Percentiles rank a stretch among this genome's conserved stretches.
Conservation (phyloP, 192 early-diverging fungal species). For the Gigaspora rosea region DNA sequence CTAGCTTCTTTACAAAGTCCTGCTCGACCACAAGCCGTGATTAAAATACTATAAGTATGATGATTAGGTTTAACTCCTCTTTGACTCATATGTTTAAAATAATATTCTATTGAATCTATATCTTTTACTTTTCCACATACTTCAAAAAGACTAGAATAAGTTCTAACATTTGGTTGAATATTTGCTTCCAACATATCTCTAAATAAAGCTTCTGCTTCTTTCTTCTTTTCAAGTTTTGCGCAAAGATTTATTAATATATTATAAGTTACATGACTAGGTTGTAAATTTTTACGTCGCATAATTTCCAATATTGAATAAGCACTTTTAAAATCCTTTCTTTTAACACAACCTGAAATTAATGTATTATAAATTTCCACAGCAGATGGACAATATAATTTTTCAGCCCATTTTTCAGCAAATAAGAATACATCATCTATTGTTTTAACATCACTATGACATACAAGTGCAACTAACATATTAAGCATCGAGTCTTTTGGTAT, state of each 20-base stretch:
- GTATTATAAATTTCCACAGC: slow-evolving; percentile 7
- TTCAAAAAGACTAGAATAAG: background rate
- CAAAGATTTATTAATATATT: slow-evolving; percentile 17
- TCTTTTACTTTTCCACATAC: background rate
- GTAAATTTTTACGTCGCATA: slow-evolving; percentile 8
- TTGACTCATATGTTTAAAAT: background rate
- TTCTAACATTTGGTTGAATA: background rate
- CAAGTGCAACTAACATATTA: no score
- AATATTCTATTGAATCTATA: background rate
- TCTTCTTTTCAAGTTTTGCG: background rate
- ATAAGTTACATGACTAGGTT: slow-evolving; percentile 15
- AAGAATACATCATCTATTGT: no score
- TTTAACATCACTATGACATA: no score
- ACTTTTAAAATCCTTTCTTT: background rate
- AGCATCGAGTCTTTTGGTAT: no score
- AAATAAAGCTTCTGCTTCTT: background rate
- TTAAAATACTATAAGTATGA: slow-evolving; percentile 8
- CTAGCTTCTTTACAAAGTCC: background rate
- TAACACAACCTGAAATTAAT: slow-evolving; percentile 1
- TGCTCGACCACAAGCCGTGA: background rate
- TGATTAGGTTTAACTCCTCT: background rate
- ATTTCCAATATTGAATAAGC: background rate
- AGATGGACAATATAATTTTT: no score
- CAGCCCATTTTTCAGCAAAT: no score
- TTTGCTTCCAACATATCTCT: background rate